Evolutionary conservation across 768 basidiomycete species (phyloP).

Genomic region (Chalciporus pseudorubinellus): DNA sequence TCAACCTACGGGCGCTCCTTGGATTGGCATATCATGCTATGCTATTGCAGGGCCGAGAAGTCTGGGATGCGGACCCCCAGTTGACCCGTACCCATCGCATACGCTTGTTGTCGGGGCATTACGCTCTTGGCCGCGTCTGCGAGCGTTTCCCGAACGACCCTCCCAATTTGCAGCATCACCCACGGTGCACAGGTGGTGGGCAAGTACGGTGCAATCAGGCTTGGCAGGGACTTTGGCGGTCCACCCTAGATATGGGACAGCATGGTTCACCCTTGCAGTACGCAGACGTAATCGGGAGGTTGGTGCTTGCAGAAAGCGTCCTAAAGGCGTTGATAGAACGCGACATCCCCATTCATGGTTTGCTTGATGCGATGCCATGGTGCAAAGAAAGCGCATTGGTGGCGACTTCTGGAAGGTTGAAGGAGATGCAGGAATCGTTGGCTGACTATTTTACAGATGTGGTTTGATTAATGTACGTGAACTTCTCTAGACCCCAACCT

Average conservation of each 20-base stretch:
- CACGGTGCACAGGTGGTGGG: constrained; percentile 38
- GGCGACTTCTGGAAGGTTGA: constrained; percentile 43
- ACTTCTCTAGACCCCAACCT: neutral
- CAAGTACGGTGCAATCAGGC: constrained; percentile 43
- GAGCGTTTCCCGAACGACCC: constrained; percentile 42
- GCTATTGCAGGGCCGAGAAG: constrained; percentile 48
- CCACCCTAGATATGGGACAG: constrained; percentile 37
- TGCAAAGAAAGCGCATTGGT: constrained; percentile 43
- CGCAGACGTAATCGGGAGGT: constrained; percentile 44
- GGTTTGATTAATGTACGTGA: constrained; percentile 12
- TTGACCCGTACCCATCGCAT: constrained; percentile 49
- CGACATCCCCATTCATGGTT: constrained; percentile 39
- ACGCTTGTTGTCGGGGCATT: constrained; percentile 52
- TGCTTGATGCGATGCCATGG: constrained; percentile 43
- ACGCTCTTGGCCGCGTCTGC: constrained; percentile 45
- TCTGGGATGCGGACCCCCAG: constrained; percentile 47
- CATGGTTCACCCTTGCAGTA: constrained; percentile 41
- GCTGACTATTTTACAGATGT: constrained; percentile 49
- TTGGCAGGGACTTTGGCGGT: constrained; percentile 47
- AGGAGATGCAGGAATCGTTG: constrained; percentile 46
- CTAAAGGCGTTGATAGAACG: constrained; percentile 46
- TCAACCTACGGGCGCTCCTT: constrained; percentile 44
- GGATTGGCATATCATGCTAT: constrained; percentile 52
- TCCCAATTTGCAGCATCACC: constrained; percentile 42
- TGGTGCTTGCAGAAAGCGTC: constrained; percentile 47